phyloP scores from a whole-genome alignment of 2,329 filamentous ascomycete species.

The Aspergillus ustus region DNA sequence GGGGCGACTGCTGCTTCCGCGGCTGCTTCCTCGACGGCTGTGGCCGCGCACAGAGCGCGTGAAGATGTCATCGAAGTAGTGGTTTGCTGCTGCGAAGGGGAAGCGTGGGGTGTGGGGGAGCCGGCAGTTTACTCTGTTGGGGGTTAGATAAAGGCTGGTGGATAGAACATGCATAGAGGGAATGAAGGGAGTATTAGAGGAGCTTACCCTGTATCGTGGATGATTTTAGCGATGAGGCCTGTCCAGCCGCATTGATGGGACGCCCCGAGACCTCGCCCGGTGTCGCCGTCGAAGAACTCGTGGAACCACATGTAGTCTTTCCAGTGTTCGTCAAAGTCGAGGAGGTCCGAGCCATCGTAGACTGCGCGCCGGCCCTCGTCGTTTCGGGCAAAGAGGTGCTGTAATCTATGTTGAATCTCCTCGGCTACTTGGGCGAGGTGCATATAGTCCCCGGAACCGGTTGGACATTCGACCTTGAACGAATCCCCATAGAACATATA shows the following conservation, averaged over 20 bases:
- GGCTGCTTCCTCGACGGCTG: conserved; percentile 42
- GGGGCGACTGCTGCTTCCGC: conserved; percentile 53
- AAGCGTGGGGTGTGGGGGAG: conserved; percentile 92
- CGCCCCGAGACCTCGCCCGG: conserved; percentile 83
- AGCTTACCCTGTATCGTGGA: conserved; percentile 92
- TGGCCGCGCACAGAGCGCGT: conserved; percentile 56
- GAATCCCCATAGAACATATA: conserved; percentile 93
- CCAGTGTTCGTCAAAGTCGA: conserved; percentile 93
- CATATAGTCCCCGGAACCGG: conserved; percentile 92
- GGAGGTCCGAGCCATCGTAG: conserved; percentile 80
- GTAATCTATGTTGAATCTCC: conserved; percentile 90
- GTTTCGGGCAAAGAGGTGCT: conserved; percentile 84
- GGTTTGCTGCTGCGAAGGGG: conserved; percentile 78
- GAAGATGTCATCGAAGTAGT: conserved; percentile 95
- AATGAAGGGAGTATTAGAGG: neutral
- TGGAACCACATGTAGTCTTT: conserved; percentile 94
- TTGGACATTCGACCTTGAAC: conserved; percentile 90
- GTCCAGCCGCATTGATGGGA: conserved; percentile 98
- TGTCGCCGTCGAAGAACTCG: conserved; percentile 96
- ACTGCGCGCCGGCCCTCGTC: conserved; percentile 87
- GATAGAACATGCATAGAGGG: neutral
- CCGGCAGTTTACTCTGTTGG: conserved; percentile 77
- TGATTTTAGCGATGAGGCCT: conserved; percentile 92
- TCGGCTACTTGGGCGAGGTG: conserved; percentile 93
- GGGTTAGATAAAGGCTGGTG: conserved; percentile 47